phyloP scores from a whole-genome alignment of 257 asterid species.

The Thymus quinquecostatus region DNA sequence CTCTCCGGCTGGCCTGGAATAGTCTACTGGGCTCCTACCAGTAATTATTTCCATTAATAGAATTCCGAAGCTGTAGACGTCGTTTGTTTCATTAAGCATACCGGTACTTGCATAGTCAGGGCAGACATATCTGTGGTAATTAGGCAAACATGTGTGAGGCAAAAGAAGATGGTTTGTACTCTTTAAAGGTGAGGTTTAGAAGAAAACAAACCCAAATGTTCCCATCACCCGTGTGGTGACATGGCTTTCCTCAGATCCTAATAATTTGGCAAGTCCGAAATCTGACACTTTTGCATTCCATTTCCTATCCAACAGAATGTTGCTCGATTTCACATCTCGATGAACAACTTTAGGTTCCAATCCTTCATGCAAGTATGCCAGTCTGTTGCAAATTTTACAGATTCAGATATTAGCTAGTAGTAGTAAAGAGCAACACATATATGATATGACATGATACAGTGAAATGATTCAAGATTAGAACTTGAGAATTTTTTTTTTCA shows the following conservation, averaged over 20 bases:
- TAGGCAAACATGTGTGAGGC: conserved; percentile 16
- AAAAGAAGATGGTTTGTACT: neutral
- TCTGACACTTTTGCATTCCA: conserved; percentile 95
- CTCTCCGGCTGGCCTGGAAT: conserved; percentile 92
- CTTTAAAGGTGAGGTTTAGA: neutral
- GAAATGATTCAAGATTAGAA: neutral
- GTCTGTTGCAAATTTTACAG: conserved; percentile 45
- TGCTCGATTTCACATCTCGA: conserved; percentile 97
- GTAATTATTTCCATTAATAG: conserved; percentile 88
- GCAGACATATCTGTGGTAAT: conserved; percentile 79
- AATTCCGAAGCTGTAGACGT: conserved; percentile 93
- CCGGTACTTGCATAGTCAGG: conserved; percentile 99
- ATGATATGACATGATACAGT: neutral
- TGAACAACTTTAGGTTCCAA: conserved; percentile 97
- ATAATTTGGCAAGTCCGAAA: conserved; percentile 91
- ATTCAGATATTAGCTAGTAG: neutral
- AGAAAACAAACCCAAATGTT: conserved; percentile 83
- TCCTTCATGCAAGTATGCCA: conserved; percentile 96
- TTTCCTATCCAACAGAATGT: conserved; percentile 84
- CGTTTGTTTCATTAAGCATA: conserved; percentile 91
- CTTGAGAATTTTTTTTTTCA: neutral
- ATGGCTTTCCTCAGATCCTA: conserved; percentile 86
- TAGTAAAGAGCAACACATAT: neutral
- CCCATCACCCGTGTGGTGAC: conserved; percentile 99
- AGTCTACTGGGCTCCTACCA: conserved; percentile 95